These are phyloP conservation scores for Torulaspora indica DNA, from an alignment of 805 yeast species.

Conservation along the genomic window DNA sequence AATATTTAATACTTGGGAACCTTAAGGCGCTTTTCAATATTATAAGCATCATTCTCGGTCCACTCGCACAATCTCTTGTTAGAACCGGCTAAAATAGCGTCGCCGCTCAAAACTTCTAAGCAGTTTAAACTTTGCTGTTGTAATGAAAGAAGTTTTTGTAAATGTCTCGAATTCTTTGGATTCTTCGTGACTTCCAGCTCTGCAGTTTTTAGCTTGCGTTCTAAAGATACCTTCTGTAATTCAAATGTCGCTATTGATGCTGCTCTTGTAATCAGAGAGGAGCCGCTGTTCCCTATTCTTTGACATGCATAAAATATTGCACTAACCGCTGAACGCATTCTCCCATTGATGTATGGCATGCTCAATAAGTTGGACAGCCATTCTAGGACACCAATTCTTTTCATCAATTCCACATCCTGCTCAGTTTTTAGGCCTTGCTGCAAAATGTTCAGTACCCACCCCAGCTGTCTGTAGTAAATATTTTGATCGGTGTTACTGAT, in stretches of 20 bases:
- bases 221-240: constrained; percentile 13
- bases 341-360: constrained; percentile 46
- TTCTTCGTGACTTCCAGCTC: constrained; percentile 11
- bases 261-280: constrained; percentile 54
- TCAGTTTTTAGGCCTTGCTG: constrained; percentile 43
- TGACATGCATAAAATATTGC: constrained; percentile 46
- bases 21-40: constrained; percentile 43
- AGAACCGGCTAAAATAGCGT: constrained; percentile 32
- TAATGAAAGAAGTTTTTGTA: constrained; percentile 37
- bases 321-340: constrained; percentile 40
- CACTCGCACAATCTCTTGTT: constrained; percentile 60
- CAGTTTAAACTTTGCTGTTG: constrained; percentile 44
- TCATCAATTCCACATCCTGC: constrained; percentile 51
- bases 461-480: constrained; percentile 51
- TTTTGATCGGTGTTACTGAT: constrained; percentile 37
- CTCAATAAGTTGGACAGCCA: constrained; percentile 54
- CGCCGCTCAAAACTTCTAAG: constrained; percentile 26
- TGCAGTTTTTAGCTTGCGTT: constrained; percentile 13
- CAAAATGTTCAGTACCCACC: constrained; percentile 60
- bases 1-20: background rate
- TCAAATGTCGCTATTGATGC: constrained; percentile 44
- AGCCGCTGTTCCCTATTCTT: constrained; percentile 53
- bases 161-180: constrained; percentile 16
- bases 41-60: constrained; percentile 49
- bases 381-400: constrained; percentile 57